phyloP scores from a whole-genome alignment of 257 asterid species.

The Solanum arcanum region DNA sequence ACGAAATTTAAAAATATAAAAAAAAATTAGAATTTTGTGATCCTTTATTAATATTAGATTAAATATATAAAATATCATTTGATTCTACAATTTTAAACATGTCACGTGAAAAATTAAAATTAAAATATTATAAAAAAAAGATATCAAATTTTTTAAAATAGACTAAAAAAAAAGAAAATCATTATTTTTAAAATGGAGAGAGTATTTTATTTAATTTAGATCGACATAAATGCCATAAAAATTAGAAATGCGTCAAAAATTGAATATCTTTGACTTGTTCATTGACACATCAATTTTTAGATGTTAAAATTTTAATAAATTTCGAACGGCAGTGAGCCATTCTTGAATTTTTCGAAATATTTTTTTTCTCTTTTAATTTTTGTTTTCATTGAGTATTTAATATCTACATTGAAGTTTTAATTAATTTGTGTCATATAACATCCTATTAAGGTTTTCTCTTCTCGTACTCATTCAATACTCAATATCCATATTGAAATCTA shows the following conservation, averaged over 20 bases:
- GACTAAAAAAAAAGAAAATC: fast-evolving
- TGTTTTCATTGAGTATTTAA: too few species aligned
- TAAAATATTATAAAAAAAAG: too few species aligned
- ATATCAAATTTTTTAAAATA: too few species aligned
- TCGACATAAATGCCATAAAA: neutral
- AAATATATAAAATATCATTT: too few species aligned
- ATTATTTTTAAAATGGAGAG: fast-evolving
- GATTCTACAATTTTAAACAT: too few species aligned
- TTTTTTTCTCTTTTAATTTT: too few species aligned
- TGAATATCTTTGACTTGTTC: neutral
- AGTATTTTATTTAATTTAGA: too few species aligned
- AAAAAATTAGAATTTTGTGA: fast-evolving
- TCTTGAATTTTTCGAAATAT: too few species aligned
- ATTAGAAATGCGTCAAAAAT: neutral
- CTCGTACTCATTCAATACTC: too few species aligned
- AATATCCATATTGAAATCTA: fast-evolving
- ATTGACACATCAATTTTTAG: neutral
- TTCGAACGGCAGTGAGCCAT: neutral
- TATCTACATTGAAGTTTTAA: fast-evolving
- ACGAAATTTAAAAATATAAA: too few species aligned
- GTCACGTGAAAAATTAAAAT: fast-evolving
- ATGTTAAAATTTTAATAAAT: neutral
- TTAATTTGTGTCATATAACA: fast-evolving
- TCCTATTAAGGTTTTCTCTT: neutral
- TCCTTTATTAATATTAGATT: too few species aligned